These are phyloP conservation scores for Termitomyces sp. DNA, from an alignment of 1,284 basidiomycete genomes.

Conservation along the genomic window DNA sequence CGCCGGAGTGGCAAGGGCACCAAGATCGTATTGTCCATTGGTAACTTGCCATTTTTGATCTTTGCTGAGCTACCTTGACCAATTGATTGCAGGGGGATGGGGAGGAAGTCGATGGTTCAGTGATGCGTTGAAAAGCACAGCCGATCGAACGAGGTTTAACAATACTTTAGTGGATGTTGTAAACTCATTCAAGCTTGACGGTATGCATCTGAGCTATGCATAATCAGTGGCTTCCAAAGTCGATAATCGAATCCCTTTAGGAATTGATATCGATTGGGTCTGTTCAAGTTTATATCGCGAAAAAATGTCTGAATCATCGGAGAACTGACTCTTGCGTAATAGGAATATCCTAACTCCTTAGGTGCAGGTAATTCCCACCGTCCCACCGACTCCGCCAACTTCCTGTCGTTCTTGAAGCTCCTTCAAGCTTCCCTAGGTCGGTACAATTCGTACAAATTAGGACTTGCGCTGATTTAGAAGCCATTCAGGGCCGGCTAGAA, in stretches of 20 bases:
- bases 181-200: slow-evolving; percentile 63
- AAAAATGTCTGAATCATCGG: background rate
- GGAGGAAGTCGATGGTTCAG: slow-evolving; percentile 62
- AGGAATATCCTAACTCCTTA: slow-evolving; percentile 68
- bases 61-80: background rate
- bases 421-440: slow-evolving; percentile 55
- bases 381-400: slow-evolving; percentile 59
- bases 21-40: slow-evolving; percentile 59
- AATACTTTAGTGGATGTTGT: slow-evolving; percentile 58
- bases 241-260: slow-evolving; percentile 21
- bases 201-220: slow-evolving; percentile 21
- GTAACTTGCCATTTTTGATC: slow-evolving; percentile 28
- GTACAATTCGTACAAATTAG: background rate
- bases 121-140: slow-evolving; percentile 44
- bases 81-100: slow-evolving; percentile 41
- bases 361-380: slow-evolving; percentile 64
- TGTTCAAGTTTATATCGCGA: slow-evolving; percentile 1
- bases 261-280: slow-evolving; percentile 74
- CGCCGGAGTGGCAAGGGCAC: slow-evolving; percentile 46
- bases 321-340: background rate
- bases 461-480: background rate
- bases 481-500: slow-evolving; percentile 42
- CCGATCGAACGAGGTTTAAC: slow-evolving; percentile 53
- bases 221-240: background rate
- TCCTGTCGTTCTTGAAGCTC: slow-evolving; percentile 57